Base-by-base conservation (phyloP, 352 stramenopile species). In the Pythium aphanidermatum region DNA sequence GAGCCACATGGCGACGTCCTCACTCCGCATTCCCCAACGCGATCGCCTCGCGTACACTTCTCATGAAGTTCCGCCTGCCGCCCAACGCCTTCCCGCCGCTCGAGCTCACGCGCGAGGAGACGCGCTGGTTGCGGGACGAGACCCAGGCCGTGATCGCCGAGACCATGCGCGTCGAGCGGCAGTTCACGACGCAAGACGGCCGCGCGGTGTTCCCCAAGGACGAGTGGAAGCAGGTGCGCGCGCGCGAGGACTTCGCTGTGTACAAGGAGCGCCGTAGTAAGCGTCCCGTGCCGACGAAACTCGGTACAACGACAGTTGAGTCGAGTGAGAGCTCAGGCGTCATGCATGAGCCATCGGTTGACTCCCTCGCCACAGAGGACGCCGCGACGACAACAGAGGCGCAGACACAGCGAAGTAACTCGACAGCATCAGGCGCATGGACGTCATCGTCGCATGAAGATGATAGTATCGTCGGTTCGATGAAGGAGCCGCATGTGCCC, bases 61-160 rank as follows among this genome's bases (percentile, higher is more conserved):
- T n/a, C n/a, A 80, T 72, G 63, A 71, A 70, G 42, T 74, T 81
- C 51, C 67, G 50, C 27, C 49, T 81, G 20, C 63, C 70, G 21
- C 39, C 58, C 13, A 52, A 63, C 24, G 51, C 63, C 8, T 70
- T 81, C 42, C 53, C 60, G 20, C 32, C 35, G 31, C 21, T 76
- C 10, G 44, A 31, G 35, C 48, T 66, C 43, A 44, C 56, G 17
- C 53, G 52, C 21, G 62, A 67, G 14, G 59, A 68, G 26, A 36
- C 59, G 47, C 36, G 38, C 0, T 58, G 40, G 20, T 42, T 79
- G 25, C 33, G 58, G 16, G 36, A 66, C 28, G 65, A 81, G 40
- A 67, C 63, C 3, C 35, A 68, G 17, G 51, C 59, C 13, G 58
- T 81, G 1, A 52, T 81, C 14, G 56, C 25, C 16, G 69, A 79